Percentiles rank a stretch among this genome's conserved stretches.
Evolutionary conservation across 2,329 filamentous ascomycete genomes (phyloP).

Genomic region (Rhinocladiella similis): DNA sequence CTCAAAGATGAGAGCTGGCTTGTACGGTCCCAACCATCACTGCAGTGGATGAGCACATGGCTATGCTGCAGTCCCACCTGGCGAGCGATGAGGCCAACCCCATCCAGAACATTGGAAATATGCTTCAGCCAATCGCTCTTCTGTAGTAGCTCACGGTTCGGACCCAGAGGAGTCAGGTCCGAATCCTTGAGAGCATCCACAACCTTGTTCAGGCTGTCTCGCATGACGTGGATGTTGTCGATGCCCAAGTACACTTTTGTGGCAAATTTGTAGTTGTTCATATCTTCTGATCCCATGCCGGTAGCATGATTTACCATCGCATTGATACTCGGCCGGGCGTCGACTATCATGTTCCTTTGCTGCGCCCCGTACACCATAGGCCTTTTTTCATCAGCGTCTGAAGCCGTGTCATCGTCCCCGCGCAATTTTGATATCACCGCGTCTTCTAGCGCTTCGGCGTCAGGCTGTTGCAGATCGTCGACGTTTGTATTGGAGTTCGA

Average conservation of each 20-base stretch:
- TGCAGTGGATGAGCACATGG: conserved; percentile 95
- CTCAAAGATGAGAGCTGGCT: conserved; percentile 89
- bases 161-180: conserved; percentile 78
- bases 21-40: conserved; percentile 97
- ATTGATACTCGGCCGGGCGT: conserved; percentile 91
- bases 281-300: conserved; percentile 92
- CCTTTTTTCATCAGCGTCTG: conserved; percentile 43
- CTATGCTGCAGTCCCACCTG: conserved; percentile 91
- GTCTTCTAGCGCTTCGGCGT: conserved; percentile 68
- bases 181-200: conserved; percentile 90
- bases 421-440: conserved; percentile 60
- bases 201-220: conserved; percentile 82
- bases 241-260: conserved; percentile 92
- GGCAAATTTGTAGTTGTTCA: conserved; percentile 93
- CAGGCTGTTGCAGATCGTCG: conserved; percentile 54
- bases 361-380: conserved; percentile 83
- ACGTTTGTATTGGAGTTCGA: conserved; percentile 39
- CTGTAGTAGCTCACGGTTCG: conserved; percentile 75
- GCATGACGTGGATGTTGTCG: conserved; percentile 98
- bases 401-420: conserved; percentile 56
- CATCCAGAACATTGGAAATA: conserved; percentile 79
- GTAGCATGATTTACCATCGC: conserved; percentile 92
- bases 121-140: conserved; percentile 92
- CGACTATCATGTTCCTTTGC: conserved; percentile 90
- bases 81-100: conserved; percentile 78